These are phyloP conservation scores for Boletus hoseneyae DNA, from an alignment of 1,284 basidiomycete genomes.

Conservation along the genomic window DNA sequence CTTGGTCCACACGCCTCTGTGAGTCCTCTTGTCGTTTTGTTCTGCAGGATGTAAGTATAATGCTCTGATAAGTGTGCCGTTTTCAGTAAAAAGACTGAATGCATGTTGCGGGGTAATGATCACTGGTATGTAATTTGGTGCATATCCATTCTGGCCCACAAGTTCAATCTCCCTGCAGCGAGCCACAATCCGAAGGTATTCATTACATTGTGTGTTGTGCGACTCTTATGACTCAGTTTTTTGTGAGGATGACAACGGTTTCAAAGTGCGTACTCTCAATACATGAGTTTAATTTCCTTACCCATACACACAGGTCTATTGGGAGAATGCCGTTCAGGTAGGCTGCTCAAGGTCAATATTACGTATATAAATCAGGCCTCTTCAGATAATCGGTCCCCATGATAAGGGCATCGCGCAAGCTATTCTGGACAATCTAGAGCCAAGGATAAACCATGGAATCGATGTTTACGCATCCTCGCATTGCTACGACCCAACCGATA, in stretches of 20 bases:
- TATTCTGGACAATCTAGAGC: slow-evolving; percentile 61
- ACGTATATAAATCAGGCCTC: not conserved
- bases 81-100: slow-evolving; percentile 59
- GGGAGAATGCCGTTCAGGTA: slow-evolving; percentile 83
- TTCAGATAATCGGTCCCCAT: slow-evolving; percentile 77
- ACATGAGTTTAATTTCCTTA: not conserved
- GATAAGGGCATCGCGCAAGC: slow-evolving; percentile 69
- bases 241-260: slow-evolving; percentile 76
- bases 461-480: slow-evolving; percentile 36
- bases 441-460: slow-evolving; percentile 45
- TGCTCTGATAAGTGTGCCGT: slow-evolving; percentile 59
- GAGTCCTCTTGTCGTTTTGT: slow-evolving; percentile 25
- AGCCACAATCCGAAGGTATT: slow-evolving; percentile 81
- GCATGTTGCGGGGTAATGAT: slow-evolving; percentile 87
- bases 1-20: slow-evolving; percentile 80
- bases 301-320: slow-evolving; percentile 58
- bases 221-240: slow-evolving; percentile 2
- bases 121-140: slow-evolving; percentile 49
- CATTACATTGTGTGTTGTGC: not conserved
- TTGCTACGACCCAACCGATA: slow-evolving; percentile 55
- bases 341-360: slow-evolving; percentile 1
- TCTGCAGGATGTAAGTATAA: slow-evolving; percentile 5
- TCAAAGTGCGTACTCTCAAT: slow-evolving; percentile 51
- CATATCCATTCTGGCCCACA: not conserved
- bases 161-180: slow-evolving; percentile 40